Base-by-base conservation (phyloP, 768 basidiomycete genomes). In the Lactarius tabidus region DNA sequence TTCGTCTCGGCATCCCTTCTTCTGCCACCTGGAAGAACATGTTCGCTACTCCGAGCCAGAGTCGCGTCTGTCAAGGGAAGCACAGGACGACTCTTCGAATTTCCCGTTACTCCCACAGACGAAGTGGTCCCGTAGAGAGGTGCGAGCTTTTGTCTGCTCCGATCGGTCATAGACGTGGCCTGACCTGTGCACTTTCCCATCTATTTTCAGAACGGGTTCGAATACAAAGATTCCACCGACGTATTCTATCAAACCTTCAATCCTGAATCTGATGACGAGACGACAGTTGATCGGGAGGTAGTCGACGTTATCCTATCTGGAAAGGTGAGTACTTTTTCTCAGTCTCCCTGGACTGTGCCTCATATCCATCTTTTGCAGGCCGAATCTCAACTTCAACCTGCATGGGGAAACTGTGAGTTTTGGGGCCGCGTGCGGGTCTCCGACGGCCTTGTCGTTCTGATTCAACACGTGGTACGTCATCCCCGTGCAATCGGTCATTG, bases 301-400 rank as follows among this genome's bases (percentile, higher is more conserved):
- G 56, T 62, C 36, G 69, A 70, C 36, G 67, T 70, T 20, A 63
- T 69, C 28, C 45, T 70, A 62, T 55, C 69, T 6, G 69, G 69
- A 6, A 64, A 29, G 29, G 69, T 69, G 33, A 35, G 26, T 53
- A 59, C 53, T n/a, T 2, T 26, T 63, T 43, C 43, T 36, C 7
- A 18, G 26, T 38, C 9, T 23, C 36, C 18, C 31, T 23, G 55
- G 20, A 33, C 53, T 17, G 39, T 28, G 53, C 4, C 18, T 58
- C 57, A 39, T 54, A 39, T 45, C 52, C 28, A 12, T 6, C 17
- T 7, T 43, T 54, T 45, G 28, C 54, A 69, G 69, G 59, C 60
- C 23, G 63, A 69, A 12, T 26, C 10, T 14, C 36, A 35, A 20
- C 38, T 61, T 20, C 48, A 45, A 35, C 20, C 51, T 12, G 64